Conservation (phyloP, 1,284 basidiomycete species). For the Irpex sp. region DNA sequence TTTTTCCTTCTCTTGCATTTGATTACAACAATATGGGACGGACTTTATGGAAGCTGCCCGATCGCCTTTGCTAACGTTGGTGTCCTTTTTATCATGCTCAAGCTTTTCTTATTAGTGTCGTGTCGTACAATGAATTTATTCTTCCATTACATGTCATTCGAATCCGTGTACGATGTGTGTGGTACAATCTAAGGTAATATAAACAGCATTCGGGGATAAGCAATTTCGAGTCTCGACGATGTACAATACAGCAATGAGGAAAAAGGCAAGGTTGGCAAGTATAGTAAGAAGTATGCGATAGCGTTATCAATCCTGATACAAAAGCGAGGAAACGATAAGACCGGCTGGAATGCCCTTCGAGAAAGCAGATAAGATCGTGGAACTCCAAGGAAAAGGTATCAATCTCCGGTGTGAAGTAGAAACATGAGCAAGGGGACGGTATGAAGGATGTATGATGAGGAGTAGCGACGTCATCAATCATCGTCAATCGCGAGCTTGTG, state of each 20-base stretch:
- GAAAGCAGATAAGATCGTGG: too few relatives aligned
- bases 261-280: neutral
- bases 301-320: too few relatives aligned
- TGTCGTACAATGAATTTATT: constrained; percentile 5
- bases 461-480: neutral
- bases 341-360: neutral
- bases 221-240: neutral
- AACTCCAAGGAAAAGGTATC: too few relatives aligned
- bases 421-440: neutral
- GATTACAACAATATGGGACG: constrained; percentile 19
- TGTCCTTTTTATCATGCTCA: constrained; percentile 15
- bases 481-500: neutral
- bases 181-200: neutral
- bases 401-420: too few relatives aligned
- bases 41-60: constrained; percentile 23
- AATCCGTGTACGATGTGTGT: neutral
- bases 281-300: too few relatives aligned
- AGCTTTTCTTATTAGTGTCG: constrained; percentile 5
- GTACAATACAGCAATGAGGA: neutral
- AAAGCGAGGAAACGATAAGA: neutral
- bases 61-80: constrained; percentile 19
- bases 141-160: neutral
- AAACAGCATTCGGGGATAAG: neutral
- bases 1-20: constrained; percentile 18
- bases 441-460: neutral